Conservation (phyloP, 192 early-diverging fungal species). For the Ambispora gerdemannii region DNA sequence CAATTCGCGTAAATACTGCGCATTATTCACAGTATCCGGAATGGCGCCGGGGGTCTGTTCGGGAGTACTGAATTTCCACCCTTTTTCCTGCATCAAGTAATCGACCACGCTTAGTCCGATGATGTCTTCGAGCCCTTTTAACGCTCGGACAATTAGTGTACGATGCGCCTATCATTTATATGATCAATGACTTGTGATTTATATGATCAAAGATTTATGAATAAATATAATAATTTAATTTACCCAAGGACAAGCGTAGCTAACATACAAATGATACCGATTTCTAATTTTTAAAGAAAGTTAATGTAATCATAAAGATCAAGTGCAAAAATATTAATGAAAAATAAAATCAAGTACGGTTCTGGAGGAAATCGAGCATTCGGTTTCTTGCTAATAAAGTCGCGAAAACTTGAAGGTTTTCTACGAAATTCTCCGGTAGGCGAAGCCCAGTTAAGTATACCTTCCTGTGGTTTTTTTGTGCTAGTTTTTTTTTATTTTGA, state of each 20-base stretch:
- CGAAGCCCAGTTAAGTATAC: conserved; percentile 61
- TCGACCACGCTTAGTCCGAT: conserved; percentile 87
- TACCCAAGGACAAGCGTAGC: conserved; percentile 63
- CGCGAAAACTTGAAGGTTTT: conserved; percentile 69
- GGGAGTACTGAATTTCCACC: conserved; percentile 75
- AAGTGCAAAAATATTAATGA: neutral
- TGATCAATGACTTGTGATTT: too few relatives aligned
- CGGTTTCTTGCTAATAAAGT: conserved; percentile 50
- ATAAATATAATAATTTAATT: too few relatives aligned
- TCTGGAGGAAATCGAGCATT: conserved; percentile 71
- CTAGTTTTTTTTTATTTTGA: too few relatives aligned
- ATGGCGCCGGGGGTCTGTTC: conserved; percentile 75
- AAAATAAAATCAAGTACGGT: conserved; percentile 41
- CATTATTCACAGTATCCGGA: conserved; percentile 70
- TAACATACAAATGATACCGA: conserved; percentile 82
- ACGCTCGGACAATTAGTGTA: conserved; percentile 76
- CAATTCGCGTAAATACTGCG: conserved; percentile 76
- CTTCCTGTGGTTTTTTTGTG: too few relatives aligned
- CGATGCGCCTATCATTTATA: conserved; percentile 74
- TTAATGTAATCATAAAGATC: neutral
- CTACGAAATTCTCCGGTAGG: conserved; percentile 80
- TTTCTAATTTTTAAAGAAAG: conserved; percentile 32
- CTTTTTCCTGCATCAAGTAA: conserved; percentile 71
- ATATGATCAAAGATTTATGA: too few relatives aligned
- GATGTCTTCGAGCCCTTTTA: conserved; percentile 85